A percentile compares a stretch with the other conserved stretches of the same genome.
Evolutionary conservation across 805 yeast species (phyloP).

Genomic region (Yarrowia sp.): DNA sequence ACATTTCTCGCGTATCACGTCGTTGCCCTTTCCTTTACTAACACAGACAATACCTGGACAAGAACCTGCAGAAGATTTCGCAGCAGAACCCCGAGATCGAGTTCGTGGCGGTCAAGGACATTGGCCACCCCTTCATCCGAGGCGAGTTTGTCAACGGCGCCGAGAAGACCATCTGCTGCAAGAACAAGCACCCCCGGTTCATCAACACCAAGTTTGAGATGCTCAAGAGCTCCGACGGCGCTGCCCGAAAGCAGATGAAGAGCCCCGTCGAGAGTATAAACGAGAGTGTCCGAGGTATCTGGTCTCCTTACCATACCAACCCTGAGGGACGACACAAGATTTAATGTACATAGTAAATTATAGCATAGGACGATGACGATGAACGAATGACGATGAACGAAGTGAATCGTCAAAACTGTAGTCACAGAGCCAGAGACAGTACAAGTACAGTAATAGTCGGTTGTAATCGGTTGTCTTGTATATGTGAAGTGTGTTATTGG

Average conservation of each 20-base stretch:
- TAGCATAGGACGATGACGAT: not conserved
- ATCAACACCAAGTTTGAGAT: slow-evolving; percentile 70
- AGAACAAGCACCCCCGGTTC: slow-evolving; percentile 68
- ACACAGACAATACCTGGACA: slow-evolving; percentile 63
- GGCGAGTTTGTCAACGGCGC: slow-evolving; percentile 63
- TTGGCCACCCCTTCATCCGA: slow-evolving; percentile 82
- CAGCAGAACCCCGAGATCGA: slow-evolving; percentile 67
- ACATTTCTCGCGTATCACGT: too few species aligned
- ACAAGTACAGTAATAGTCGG: too few species aligned
- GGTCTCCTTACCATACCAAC: slow-evolving; percentile 93
- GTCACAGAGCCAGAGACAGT: too few species aligned
- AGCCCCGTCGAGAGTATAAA: slow-evolving; percentile 83
- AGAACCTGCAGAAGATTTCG: slow-evolving; percentile 64
- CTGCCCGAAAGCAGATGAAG: slow-evolving; percentile 62
- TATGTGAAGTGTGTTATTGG: too few species aligned
- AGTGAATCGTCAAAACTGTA: not conserved
- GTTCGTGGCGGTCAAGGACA: slow-evolving; percentile 69
- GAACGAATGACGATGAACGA: not conserved
- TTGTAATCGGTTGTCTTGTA: too few species aligned
- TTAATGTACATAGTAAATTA: slow-evolving; percentile 43
- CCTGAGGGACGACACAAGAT: slow-evolving; percentile 58
- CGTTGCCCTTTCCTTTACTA: not conserved
- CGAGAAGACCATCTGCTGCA: slow-evolving; percentile 71
- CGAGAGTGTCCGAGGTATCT: slow-evolving; percentile 88
- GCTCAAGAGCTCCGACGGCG: slow-evolving; percentile 74